Evolutionary conservation across 176 grass and related monocot species (phyloP).

Genomic region (Lolium multiflorum): DNA sequence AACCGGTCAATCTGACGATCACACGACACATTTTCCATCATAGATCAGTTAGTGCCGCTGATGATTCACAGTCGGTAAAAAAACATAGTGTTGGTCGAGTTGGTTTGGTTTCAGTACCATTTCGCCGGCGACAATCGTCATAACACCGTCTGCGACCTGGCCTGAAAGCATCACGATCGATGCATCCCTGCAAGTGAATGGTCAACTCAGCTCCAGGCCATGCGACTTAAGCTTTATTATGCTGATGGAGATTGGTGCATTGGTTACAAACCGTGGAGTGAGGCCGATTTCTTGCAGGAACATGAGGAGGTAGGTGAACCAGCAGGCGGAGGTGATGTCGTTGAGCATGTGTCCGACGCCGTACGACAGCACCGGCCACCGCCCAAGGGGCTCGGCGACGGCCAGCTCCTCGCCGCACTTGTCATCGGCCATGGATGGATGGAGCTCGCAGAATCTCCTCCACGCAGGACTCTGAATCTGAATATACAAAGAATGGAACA

Average conservation of each 20-base stretch:
- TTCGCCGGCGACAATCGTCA: constrained; percentile 70
- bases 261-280: constrained; percentile 56
- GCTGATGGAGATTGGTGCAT: neutral
- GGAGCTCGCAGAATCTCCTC: neutral
- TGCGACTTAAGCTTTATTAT: neutral
- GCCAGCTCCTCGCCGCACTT: constrained; percentile 34
- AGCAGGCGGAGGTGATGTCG: constrained; percentile 81
- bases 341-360: constrained; percentile 84
- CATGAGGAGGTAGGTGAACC: constrained; percentile 79
- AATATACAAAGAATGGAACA: neutral
- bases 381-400: constrained; percentile 46
- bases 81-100: neutral
- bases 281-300: constrained; percentile 75
- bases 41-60: neutral
- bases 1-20: constrained; percentile 65
- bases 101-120: constrained; percentile 44
- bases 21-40: neutral
- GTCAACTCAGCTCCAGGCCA: neutral
- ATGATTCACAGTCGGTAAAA: neutral
- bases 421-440: constrained; percentile 17
- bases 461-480: constrained; percentile 21
- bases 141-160: constrained; percentile 67
- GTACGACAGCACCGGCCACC: constrained; percentile 66
- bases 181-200: constrained; percentile 47
- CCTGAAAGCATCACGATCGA: constrained; percentile 79